Evolutionary conservation across 2,329 filamentous ascomycete species (phyloP).

Genomic region (Falciphora oryzae): DNA sequence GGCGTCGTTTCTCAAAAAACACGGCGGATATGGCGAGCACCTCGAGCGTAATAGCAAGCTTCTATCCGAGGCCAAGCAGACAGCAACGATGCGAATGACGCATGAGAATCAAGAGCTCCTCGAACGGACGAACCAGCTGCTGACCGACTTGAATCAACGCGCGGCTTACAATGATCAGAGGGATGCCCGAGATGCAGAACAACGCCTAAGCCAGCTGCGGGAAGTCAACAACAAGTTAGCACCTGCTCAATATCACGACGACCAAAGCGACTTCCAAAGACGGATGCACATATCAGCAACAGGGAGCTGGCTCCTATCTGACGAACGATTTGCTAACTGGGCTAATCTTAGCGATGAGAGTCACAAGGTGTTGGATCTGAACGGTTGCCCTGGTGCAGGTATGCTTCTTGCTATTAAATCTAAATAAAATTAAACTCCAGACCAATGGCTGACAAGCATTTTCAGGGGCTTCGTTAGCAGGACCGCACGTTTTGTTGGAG

Average conservation of each 20-base stretch:
- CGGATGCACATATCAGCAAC: not conserved
- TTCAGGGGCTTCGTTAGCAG: no score
- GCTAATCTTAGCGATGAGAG: not conserved
- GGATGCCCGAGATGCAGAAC: not conserved
- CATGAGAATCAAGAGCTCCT: constrained; percentile 4
- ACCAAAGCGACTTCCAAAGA: constrained; percentile 1
- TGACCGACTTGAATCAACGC: not conserved
- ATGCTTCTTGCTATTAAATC: no score
- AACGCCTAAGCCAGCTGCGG: not conserved
- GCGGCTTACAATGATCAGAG: not conserved
- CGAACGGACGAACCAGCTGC: not conserved
- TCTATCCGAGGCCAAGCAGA: not conserved
- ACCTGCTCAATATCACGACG: not conserved
- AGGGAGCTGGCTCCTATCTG: not conserved
- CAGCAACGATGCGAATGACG: constrained; percentile 1
- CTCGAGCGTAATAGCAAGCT: constrained; percentile 3
- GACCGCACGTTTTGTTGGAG: no score
- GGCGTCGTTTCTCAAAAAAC: not conserved
- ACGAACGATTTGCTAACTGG: not conserved
- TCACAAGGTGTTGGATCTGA: not conserved
- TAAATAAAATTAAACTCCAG: no score
- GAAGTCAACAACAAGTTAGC: constrained; percentile 2
- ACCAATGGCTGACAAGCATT: not conserved
- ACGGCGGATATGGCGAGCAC: not conserved
- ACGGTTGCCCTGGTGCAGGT: not conserved